Percentiles rank a stretch among this genome's conserved stretches.
Conservation (phyloP, 2,329 filamentous ascomycete species). For the Fusarium paranaense region DNA sequence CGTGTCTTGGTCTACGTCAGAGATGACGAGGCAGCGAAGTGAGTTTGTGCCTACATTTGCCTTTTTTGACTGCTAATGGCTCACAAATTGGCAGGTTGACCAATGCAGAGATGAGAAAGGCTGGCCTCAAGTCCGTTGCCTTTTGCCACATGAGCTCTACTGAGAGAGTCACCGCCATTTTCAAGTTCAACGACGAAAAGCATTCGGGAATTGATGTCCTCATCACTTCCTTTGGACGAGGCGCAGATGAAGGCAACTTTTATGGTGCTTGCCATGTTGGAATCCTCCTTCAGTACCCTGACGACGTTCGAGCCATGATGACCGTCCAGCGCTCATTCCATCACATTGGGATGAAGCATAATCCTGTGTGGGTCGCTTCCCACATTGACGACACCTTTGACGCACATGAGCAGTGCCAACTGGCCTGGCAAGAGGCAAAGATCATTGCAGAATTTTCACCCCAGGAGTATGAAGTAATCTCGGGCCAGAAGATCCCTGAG, state of each 20-base stretch:
- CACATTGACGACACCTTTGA: not conserved
- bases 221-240: not conserved
- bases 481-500: fast-evolving
- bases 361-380: fast-evolving
- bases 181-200: not conserved
- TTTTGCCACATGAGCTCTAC: not conserved
- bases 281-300: not conserved
- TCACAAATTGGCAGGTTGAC: not conserved
- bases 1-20: not conserved
- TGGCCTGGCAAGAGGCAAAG: not conserved
- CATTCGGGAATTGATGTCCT: not conserved
- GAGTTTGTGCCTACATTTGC: not conserved
- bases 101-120: not conserved
- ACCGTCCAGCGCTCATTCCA: not conserved
- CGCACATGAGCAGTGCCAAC: not conserved
- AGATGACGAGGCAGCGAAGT: not conserved
- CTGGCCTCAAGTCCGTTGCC: not conserved
- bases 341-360: not conserved
- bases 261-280: not conserved
- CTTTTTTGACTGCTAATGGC: not conserved
- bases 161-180: fast-evolving
- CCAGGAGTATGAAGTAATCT: not conserved
- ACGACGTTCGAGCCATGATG: not conserved
- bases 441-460: not conserved
- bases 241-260: not conserved